These are phyloP conservation scores for Thalia dealbata DNA, from an alignment of 176 grass and related monocot genomes.

Conservation along the genomic window DNA sequence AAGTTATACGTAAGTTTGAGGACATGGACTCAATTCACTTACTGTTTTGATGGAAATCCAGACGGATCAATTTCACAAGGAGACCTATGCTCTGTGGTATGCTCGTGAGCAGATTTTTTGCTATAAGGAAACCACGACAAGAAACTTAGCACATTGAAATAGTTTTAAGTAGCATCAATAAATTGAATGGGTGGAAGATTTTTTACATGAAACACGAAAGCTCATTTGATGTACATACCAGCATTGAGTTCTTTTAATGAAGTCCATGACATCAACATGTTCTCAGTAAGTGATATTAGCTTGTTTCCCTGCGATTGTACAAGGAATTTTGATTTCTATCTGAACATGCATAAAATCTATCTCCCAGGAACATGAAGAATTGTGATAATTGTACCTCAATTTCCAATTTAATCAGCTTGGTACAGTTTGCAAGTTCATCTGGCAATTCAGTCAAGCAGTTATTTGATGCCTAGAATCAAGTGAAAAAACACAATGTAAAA, in stretches of 20 bases:
- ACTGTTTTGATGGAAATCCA: constrained; percentile 94
- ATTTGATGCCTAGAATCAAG: constrained; percentile 49
- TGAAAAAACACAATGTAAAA: neutral
- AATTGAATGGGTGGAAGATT: constrained; percentile 5
- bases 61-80: constrained; percentile 69
- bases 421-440: constrained; percentile 56
- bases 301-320: constrained; percentile 55
- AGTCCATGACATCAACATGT: constrained; percentile 70
- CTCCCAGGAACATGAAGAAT: neutral
- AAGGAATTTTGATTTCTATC: neutral
- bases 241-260: constrained; percentile 72
- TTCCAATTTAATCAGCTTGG: constrained; percentile 67
- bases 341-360: neutral
- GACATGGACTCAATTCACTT: constrained; percentile 29
- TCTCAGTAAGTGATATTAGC: constrained; percentile 49
- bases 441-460: constrained; percentile 56
- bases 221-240: constrained; percentile 36
- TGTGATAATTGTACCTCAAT: constrained; percentile 53
- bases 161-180: constrained; percentile 5
- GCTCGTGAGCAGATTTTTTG: constrained; percentile 69
- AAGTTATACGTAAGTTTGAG: neutral
- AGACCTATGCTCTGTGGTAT: constrained; percentile 59
- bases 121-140: constrained; percentile 26
- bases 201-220: neutral
- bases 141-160: neutral